Evolutionary conservation across 805 yeast species (phyloP).

Genomic region (Starmerella cellae): DNA sequence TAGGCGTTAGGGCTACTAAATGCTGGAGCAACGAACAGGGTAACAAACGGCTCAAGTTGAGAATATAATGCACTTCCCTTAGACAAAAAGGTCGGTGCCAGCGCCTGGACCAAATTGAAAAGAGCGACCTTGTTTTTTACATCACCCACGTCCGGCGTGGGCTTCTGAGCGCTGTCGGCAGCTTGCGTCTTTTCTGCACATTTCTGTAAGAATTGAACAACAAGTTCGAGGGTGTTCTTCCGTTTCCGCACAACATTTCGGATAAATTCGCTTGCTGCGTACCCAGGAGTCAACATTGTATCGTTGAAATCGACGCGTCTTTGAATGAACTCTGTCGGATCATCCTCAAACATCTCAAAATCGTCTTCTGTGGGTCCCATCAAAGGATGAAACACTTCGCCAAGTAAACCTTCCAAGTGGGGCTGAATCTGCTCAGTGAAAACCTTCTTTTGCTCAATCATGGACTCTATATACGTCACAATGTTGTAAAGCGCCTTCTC

Average conservation of each 20-base stretch:
- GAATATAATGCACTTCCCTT: conserved; percentile 24
- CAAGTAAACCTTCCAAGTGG: conserved; percentile 48
- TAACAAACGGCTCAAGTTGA: conserved; percentile 44
- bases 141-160: conserved; percentile 33
- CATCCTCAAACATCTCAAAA: conserved; percentile 65
- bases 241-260: conserved; percentile 60
- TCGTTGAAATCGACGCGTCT: conserved; percentile 48
- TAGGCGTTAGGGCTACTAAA: conserved; percentile 43
- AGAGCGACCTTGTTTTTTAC: conserved; percentile 31
- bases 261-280: conserved; percentile 64
- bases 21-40: conserved; percentile 55
- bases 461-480: conserved; percentile 48
- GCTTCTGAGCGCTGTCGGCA: not conserved
- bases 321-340: conserved; percentile 80
- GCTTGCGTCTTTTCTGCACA: conserved; percentile 7
- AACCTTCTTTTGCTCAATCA: conserved; percentile 44
- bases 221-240: conserved; percentile 23
- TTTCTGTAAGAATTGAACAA: conserved; percentile 18
- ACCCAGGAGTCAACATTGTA: conserved; percentile 55
- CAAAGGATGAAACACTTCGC: conserved; percentile 63
- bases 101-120: conserved; percentile 61
- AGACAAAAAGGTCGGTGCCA: conserved; percentile 42
- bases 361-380: conserved; percentile 56
- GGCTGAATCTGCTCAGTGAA: conserved; percentile 53
- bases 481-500: conserved; percentile 51